A percentile compares a stretch with the other conserved stretches of the same genome.
phyloP scores from a whole-genome alignment of 2,329 filamentous ascomycete genomes.

The Botrytis cinerea region DNA sequence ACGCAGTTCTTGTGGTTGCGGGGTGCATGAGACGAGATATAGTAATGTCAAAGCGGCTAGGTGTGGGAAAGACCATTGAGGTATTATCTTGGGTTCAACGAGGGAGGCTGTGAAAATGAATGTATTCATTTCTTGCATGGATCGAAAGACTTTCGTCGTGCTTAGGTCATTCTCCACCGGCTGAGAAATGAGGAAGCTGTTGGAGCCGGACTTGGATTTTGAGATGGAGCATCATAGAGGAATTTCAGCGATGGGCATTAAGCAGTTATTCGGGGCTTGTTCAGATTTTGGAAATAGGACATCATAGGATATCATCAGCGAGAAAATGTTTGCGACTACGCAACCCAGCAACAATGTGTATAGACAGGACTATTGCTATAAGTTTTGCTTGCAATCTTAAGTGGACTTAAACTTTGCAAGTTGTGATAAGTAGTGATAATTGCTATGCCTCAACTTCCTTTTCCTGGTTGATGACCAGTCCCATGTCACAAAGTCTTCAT shows the following conservation, averaged over 20 bases:
- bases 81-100: not conserved
- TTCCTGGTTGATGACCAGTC: not conserved
- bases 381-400: not conserved
- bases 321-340: constrained; percentile 4
- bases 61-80: not conserved
- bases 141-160: not conserved
- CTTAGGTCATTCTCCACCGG: not conserved
- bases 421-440: not conserved
- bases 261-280: not conserved
- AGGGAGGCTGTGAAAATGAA: not conserved
- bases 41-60: not conserved
- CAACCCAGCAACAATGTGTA: not conserved
- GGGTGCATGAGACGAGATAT: not conserved
- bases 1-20: not conserved
- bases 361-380: not conserved
- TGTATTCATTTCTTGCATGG: not conserved
- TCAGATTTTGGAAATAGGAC: not conserved
- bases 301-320: not conserved
- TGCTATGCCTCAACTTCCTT: not conserved
- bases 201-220: not conserved
- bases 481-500: not conserved
- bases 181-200: not conserved
- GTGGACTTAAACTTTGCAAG: not conserved
- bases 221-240: not conserved
- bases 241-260: not conserved